Evolutionary conservation across 768 basidiomycete species (phyloP).

Genomic region (Coprinellus micaceus): DNA sequence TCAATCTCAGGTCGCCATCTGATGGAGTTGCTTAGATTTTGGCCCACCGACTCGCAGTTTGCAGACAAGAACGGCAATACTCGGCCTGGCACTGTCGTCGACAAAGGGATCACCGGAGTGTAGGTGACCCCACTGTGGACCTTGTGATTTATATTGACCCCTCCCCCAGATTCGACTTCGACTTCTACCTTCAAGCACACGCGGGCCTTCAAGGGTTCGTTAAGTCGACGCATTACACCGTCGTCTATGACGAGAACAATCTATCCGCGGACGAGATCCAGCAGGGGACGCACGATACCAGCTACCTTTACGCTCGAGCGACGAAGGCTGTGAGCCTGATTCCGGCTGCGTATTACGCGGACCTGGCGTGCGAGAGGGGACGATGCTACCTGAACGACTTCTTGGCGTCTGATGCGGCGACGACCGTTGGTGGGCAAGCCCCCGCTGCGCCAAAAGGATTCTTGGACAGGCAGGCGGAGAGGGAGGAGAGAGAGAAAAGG

Average conservation of each 20-base stretch:
- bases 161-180: constrained; percentile 51
- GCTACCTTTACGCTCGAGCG: constrained; percentile 78
- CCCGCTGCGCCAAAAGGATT: constrained; percentile 8
- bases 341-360: constrained; percentile 78
- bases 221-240: constrained; percentile 73
- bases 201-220: constrained; percentile 69
- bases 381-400: constrained; percentile 74
- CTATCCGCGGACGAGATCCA: constrained; percentile 73
- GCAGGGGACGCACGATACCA: constrained; percentile 61
- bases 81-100: constrained; percentile 74
- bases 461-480: constrained; percentile 24
- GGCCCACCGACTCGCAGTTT: constrained; percentile 43
- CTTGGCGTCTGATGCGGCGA: constrained; percentile 48
- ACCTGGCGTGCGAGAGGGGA: constrained; percentile 79
- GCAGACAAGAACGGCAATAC: constrained; percentile 74
- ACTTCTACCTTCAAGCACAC: constrained; percentile 72
- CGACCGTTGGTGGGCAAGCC: constrained; percentile 20
- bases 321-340: constrained; percentile 82
- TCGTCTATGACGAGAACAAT: constrained; percentile 73
- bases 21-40: constrained; percentile 40
- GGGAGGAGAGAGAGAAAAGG: constrained; percentile 35
- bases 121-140: constrained; percentile 27
- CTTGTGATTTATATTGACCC: neutral
- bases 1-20: neutral
- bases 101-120: constrained; percentile 72